These are phyloP conservation scores for Rhinocladiella mackenziei DNA, from an alignment of 2,329 filamentous ascomycete species.

Conservation along the genomic window DNA sequence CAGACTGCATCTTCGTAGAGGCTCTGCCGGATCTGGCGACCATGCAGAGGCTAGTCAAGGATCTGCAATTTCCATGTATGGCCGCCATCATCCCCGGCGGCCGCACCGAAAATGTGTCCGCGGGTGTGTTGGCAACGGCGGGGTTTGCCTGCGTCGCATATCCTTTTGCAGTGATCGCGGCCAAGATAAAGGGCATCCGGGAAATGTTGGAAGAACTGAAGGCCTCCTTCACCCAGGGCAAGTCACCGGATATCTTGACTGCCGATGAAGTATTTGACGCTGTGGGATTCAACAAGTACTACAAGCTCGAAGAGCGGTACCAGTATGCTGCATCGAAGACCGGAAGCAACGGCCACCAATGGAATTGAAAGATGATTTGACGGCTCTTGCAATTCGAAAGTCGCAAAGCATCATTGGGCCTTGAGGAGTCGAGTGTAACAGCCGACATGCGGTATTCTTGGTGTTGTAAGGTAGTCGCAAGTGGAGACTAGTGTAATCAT, in stretches of 20 bases:
- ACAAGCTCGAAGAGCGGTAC: conserved; percentile 24
- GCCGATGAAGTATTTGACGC: conserved; percentile 46
- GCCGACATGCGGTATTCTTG: too few relatives aligned
- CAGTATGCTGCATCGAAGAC: background rate
- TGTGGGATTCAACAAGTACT: conserved; percentile 46
- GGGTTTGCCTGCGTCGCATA: conserved; percentile 42
- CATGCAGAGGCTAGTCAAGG: conserved; percentile 40
- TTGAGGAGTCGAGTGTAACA: too few relatives aligned
- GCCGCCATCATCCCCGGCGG: conserved; percentile 46
- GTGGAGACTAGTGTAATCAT: too few relatives aligned
- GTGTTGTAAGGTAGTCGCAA: too few relatives aligned
- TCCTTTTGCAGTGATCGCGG: conserved; percentile 45
- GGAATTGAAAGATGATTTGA: too few relatives aligned
- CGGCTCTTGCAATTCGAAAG: too few relatives aligned
- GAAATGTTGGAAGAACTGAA: conserved; percentile 42
- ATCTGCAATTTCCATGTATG: conserved; percentile 41
- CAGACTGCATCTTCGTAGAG: conserved; percentile 46
- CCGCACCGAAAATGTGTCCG: conserved; percentile 41
- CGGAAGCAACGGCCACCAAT: background rate
- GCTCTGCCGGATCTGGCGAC: conserved; percentile 43
- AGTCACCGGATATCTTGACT: conserved; percentile 43
- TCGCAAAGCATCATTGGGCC: too few relatives aligned
- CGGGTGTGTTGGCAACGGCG: conserved; percentile 38
- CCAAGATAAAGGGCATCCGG: conserved; percentile 41
- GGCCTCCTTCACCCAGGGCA: conserved; percentile 40